These are phyloP conservation scores for Xylaria sp. DNA, from an alignment of 2,329 filamentous ascomycete genomes.

Conservation along the genomic window DNA sequence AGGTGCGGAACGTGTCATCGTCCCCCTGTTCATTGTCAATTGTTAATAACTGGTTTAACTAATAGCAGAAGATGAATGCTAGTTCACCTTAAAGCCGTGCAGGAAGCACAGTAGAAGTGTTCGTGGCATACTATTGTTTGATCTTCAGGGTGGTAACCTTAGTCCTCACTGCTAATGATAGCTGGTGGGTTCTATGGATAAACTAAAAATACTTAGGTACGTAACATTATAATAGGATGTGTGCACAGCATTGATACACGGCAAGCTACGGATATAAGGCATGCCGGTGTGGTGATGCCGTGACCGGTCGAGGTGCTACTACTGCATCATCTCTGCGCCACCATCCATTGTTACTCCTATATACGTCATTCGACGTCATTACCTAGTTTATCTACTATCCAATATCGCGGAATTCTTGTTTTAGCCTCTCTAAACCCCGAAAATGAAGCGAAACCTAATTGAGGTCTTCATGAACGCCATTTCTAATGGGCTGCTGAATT, in stretches of 20 bases:
- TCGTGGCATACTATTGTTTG: slow-evolving; percentile 46
- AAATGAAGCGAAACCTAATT: no score
- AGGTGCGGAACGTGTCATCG: slow-evolving; percentile 71
- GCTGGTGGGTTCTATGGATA: neutral
- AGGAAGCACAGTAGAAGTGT: slow-evolving; percentile 75
- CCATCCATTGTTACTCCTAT: slow-evolving; percentile 17
- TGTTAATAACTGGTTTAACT: neutral
- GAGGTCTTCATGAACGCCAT: no score
- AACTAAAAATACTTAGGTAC: slow-evolving; percentile 6
- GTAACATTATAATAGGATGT: neutral
- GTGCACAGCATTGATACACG: neutral
- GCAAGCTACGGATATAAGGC: neutral
- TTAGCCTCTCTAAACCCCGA: no score
- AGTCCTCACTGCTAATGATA: neutral
- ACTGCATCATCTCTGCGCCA: slow-evolving; percentile 16
- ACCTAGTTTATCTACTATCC: neutral
- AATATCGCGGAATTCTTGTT: slow-evolving; percentile 11
- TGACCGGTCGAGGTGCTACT: neutral
- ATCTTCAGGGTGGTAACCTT: neutral
- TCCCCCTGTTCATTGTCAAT: slow-evolving; percentile 55
- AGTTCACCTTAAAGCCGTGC: slow-evolving; percentile 71
- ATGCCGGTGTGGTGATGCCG: neutral
- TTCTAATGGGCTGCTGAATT: no score
- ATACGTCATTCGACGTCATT: slow-evolving; percentile 33
- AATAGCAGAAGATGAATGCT: neutral